Evolutionary conservation across 768 basidiomycete genomes (phyloP), one percentile per base, ranked within the genome.

Genomic region (Asterophora lycoperdoides): DNA sequence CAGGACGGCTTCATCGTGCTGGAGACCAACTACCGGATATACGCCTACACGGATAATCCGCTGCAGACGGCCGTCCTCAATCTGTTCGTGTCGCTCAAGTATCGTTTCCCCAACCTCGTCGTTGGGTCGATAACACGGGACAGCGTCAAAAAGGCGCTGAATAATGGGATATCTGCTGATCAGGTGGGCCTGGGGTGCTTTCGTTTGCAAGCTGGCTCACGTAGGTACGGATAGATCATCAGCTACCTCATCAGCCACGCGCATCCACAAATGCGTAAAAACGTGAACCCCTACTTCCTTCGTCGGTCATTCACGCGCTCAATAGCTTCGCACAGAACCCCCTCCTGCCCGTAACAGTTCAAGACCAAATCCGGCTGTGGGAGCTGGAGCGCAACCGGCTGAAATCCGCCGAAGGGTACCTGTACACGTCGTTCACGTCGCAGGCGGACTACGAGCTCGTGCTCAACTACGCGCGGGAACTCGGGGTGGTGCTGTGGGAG

Each of bases 41-140:
- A 98, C 64, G 96, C 96, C 4, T 99, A 99, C 67, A 99, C 96
- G 30, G 93, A 92, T 57, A 98, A 98, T 67, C 89, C 94, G 20
- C 75, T 99, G 18, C 93, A 96, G 68, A 96, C 93, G 36, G 93
- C 95, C 14, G 93, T 99, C 41, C 72, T 99, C 28, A 94, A 94
- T 63, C 78, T 98, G 14, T 99, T 98, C 63, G 83, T 95, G 26
- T 82, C 86, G 9, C 73, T 99, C 65, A 91, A 91, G 67, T 90
- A 93, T 56, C 86, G 95, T 41, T 99, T 97, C 63, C 91, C 93
- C 10, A 97, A 99, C 69, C 76, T 99, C 46, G 93, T 93, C n/a
- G 91, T 97, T 38, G 96, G 95, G 34, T 83, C 86, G 58, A 84
- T 99, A 53, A 98, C 93, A 26, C 81, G 96, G 57, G 92, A 96